Evolutionary conservation across 2,329 filamentous ascomycete species (phyloP).

Genomic region (Chaetomium sp.): DNA sequence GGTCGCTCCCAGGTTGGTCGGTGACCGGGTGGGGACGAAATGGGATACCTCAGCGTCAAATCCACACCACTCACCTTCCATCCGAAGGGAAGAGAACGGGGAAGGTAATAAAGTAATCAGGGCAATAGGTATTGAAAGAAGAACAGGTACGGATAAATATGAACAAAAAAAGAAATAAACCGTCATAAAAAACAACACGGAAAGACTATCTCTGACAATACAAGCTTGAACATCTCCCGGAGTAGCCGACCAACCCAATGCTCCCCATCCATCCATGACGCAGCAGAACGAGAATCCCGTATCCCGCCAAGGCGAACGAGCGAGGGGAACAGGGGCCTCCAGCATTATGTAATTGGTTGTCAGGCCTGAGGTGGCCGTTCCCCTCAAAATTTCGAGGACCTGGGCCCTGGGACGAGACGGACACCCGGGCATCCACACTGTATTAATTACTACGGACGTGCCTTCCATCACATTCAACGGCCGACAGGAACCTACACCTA

Average conservation of each 20-base stretch:
- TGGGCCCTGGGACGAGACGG: conserved; percentile 22
- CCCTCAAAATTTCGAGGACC: conserved; percentile 34
- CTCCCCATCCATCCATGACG: background rate
- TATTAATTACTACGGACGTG: conserved; percentile 6
- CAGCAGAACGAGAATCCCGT: conserved; percentile 3
- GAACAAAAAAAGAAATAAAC: background rate
- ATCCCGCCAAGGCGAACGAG: conserved; percentile 20
- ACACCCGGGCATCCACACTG: conserved; percentile 26
- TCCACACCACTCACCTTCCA: background rate
- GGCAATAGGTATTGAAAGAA: background rate
- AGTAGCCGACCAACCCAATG: background rate
- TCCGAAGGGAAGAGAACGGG: background rate
- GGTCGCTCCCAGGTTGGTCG: background rate
- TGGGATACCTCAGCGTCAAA: background rate
- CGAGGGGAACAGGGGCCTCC: conserved; percentile 10
- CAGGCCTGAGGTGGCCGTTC: conserved; percentile 31
- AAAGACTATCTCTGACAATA: background rate
- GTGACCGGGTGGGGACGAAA: background rate
- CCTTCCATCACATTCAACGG: background rate
- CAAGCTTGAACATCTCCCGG: background rate
- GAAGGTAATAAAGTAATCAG: background rate
- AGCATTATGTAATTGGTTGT: conserved; percentile 31
- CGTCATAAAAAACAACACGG: background rate
- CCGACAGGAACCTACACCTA: background rate
- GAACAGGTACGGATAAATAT: background rate